Conservation (phyloP, 139 green algal species). For the Dunaliella primolecta region DNA sequence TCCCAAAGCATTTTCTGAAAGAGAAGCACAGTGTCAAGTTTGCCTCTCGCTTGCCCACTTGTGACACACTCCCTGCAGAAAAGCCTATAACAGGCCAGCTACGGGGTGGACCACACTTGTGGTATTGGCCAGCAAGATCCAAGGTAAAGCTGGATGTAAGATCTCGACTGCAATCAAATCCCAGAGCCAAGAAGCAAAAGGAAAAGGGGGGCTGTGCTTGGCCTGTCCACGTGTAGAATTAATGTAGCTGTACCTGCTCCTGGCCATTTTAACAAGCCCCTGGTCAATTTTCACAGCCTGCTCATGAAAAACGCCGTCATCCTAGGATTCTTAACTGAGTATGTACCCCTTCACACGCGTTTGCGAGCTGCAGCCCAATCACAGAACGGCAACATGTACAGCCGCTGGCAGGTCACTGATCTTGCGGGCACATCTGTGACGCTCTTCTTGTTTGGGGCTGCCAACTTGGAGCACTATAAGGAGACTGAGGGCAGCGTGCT, state of each 20-base stretch:
- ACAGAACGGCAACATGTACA: slow-evolving; percentile 9
- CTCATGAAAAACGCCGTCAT: too few species aligned
- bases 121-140: slow-evolving; percentile 23
- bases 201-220: too few species aligned
- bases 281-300: too few species aligned
- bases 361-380: slow-evolving; percentile 16
- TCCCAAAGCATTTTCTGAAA: too few species aligned
- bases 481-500: slow-evolving; percentile 34
- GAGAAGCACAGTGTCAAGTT: too few species aligned
- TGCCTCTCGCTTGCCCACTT: too few species aligned
- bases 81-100: slow-evolving; percentile 1
- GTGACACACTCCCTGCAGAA: too few species aligned
- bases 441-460: slow-evolving; percentile 21
- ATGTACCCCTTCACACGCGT: too few species aligned
- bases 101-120: slow-evolving; percentile 22
- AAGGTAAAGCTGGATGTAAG: slow-evolving; percentile 14
- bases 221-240: too few species aligned
- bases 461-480: slow-evolving; percentile 32
- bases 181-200: background rate
- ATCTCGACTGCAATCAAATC: background rate
- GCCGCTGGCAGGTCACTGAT: slow-evolving; percentile 22
- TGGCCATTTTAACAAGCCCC: too few species aligned
- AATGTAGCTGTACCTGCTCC: too few species aligned
- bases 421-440: slow-evolving; percentile 7
- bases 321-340: too few species aligned